These are phyloP conservation scores for Phlegmacium glaucopus DNA, from an alignment of 768 basidiomycete genomes.

Conservation along the genomic window DNA sequence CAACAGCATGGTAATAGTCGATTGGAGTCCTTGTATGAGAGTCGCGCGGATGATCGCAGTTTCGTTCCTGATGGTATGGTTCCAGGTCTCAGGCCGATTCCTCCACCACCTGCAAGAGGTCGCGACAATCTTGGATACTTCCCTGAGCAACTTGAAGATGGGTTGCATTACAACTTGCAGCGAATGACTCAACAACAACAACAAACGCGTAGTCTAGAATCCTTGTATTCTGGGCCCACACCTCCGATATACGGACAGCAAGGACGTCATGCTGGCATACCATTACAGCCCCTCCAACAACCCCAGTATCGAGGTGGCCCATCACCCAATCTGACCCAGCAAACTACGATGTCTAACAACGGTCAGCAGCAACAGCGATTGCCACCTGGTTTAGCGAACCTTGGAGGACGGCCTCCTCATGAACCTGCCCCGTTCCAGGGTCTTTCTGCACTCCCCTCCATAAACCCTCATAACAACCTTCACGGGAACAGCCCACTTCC, in stretches of 20 bases:
- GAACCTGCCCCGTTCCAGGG: slow-evolving; percentile 68
- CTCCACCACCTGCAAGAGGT: slow-evolving; percentile 57
- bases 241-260: slow-evolving; percentile 55
- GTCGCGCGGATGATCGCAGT: slow-evolving; percentile 67
- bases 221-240: slow-evolving; percentile 49
- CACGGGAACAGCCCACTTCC: slow-evolving; percentile 38
- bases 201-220: slow-evolving; percentile 50
- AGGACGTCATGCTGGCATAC: slow-evolving; percentile 41
- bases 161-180: slow-evolving; percentile 57
- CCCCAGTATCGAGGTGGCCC: slow-evolving; percentile 67
- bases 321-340: slow-evolving; percentile 53
- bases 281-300: slow-evolving; percentile 59
- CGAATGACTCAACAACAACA: slow-evolving; percentile 47
- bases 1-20: slow-evolving; percentile 44
- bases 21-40: slow-evolving; percentile 69
- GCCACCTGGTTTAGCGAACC: slow-evolving; percentile 78
- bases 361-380: slow-evolving; percentile 48
- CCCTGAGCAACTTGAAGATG: slow-evolving; percentile 59
- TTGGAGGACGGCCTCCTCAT: slow-evolving; percentile 79
- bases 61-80: slow-evolving; percentile 87
- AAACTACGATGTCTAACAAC: slow-evolving; percentile 41
- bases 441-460: slow-evolving; percentile 41
- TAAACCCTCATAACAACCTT: slow-evolving; percentile 41
- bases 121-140: slow-evolving; percentile 53
- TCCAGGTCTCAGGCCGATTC: slow-evolving; percentile 70